Conservation (phyloP, 768 basidiomycete species). For the Pholiota molesta region DNA sequence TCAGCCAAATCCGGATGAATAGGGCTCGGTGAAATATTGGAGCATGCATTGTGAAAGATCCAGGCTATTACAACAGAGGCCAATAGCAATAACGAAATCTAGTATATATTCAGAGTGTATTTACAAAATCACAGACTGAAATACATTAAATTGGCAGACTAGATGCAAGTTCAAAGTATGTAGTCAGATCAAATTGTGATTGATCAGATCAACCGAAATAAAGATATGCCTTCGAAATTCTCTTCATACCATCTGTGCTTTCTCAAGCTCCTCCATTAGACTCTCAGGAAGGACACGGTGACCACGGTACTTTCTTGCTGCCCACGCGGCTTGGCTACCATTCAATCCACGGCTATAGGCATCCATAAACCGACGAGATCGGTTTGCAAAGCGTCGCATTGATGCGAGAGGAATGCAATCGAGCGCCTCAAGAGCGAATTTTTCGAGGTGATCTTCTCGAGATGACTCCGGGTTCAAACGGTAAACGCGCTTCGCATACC, state of each 20-base stretch:
- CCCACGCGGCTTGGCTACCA: slow-evolving; percentile 26
- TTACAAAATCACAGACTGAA: neutral
- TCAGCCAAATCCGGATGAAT: neutral
- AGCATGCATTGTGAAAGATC: too few species aligned
- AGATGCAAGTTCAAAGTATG: too few species aligned
- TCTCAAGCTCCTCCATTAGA: slow-evolving; percentile 4
- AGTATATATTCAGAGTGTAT: neutral
- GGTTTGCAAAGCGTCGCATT: neutral
- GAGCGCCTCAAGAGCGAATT: neutral
- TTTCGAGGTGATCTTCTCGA: slow-evolving; percentile 3
- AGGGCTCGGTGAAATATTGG: neutral
- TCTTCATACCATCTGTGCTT: neutral
- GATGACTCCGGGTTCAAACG: slow-evolving; percentile 9
- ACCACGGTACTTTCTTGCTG: slow-evolving; percentile 21
- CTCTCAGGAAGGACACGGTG: slow-evolving; percentile 20
- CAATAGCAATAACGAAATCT: neutral
- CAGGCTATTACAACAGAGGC: too few species aligned
- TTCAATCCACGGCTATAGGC: slow-evolving; percentile 21
- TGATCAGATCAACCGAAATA: too few species aligned
- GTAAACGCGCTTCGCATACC: slow-evolving; percentile 19
- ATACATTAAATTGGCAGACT: too few species aligned
- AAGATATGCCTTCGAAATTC: too few species aligned
- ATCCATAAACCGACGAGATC: slow-evolving; percentile 23
- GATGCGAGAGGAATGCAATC: neutral
- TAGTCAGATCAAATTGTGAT: too few species aligned